Evolutionary conservation across 2,329 filamentous ascomycete genomes (phyloP).

Genomic region (Diaporthe amygdali): DNA sequence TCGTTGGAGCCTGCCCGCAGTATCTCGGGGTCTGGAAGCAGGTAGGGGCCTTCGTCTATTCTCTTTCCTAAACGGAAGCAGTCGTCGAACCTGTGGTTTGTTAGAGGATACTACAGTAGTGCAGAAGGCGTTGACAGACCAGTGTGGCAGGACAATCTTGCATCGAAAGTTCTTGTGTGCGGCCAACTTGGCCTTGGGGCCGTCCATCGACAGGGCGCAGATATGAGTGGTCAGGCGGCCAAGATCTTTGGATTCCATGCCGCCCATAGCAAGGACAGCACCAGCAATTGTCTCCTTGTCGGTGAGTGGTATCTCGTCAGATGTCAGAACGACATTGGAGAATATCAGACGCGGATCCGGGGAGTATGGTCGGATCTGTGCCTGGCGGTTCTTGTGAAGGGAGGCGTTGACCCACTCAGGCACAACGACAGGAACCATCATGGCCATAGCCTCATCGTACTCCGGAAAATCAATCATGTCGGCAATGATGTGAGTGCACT

Average conservation of each 20-base stretch:
- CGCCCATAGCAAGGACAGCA: constrained; percentile 87
- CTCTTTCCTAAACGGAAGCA: constrained; percentile 91
- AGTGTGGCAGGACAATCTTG: constrained; percentile 92
- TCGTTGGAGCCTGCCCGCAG: constrained; percentile 64
- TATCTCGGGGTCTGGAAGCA: constrained; percentile 84
- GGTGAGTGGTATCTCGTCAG: constrained; percentile 80
- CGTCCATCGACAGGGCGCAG: constrained; percentile 78
- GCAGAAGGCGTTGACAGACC: constrained; percentile 56
- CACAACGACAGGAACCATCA: constrained; percentile 84
- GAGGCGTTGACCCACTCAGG: constrained; percentile 80
- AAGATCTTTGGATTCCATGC: constrained; percentile 75
- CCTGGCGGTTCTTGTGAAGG: constrained; percentile 70
- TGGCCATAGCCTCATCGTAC: constrained; percentile 74
- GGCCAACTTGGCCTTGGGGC: constrained; percentile 72
- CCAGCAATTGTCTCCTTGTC: constrained; percentile 94
- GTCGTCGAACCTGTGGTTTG: constrained; percentile 80
- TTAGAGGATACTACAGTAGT: neutral
- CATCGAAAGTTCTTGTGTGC: constrained; percentile 69
- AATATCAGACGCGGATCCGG: constrained; percentile 93
- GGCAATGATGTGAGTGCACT: constrained; percentile 64
- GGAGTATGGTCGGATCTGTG: constrained; percentile 82
- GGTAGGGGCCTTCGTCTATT: constrained; percentile 87
- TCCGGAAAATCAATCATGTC: constrained; percentile 91
- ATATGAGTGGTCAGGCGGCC: constrained; percentile 84
- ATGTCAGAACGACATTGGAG: constrained; percentile 81